phyloP scores from a whole-genome alignment of 305 asterid species.

The Solanum hybrid region DNA sequence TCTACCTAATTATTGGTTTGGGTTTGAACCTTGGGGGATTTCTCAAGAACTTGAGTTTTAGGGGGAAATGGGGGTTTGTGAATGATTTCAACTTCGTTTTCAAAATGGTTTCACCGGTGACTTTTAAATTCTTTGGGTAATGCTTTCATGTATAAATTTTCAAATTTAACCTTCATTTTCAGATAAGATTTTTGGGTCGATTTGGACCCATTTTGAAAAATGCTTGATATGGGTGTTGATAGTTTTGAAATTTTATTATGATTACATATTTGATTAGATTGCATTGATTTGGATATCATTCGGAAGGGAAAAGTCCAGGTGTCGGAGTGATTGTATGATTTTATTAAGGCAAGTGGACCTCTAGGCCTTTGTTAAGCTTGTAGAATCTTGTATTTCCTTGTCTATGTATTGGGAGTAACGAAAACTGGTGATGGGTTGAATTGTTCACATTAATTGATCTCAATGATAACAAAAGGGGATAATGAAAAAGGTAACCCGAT shows the following conservation, averaged over 20 bases:
- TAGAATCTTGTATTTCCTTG: neutral
- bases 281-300: neutral
- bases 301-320: neutral
- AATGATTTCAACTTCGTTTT: neutral
- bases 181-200: too few relatives aligned
- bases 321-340: neutral
- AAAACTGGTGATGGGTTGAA: neutral
- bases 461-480: neutral
- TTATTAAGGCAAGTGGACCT: neutral
- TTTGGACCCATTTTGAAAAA: neutral
- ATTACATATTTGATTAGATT: neutral
- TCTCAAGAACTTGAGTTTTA: neutral
- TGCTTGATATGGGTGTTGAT: neutral
- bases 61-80: neutral
- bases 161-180: too few relatives aligned
- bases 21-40: neutral
- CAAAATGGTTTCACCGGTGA: neutral
- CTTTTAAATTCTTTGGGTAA: neutral
- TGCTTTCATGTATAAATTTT: neutral
- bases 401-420: neutral
- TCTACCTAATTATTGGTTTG: neutral
- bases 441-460: neutral
- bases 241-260: too few relatives aligned
- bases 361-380: neutral
- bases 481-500: neutral